phyloP scores from a whole-genome alignment of 768 basidiomycete genomes.

The Kwoniella botswanensis region DNA sequence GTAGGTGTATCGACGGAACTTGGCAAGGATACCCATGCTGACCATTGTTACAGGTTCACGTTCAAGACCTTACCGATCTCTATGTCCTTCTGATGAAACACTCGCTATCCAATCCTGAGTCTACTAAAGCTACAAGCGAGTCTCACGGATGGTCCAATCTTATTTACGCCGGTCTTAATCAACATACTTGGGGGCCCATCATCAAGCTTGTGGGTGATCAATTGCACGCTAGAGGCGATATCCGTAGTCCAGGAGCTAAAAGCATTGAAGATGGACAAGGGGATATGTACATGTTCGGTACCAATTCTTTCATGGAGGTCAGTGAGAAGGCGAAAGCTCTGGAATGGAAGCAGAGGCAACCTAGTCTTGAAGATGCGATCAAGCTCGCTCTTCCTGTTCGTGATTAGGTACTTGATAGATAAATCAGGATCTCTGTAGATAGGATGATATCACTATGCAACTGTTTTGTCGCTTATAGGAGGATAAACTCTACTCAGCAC shows the following conservation, averaged over 20 bases:
- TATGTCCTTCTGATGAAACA: slow-evolving; percentile 17
- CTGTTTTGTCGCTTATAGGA: too few species aligned
- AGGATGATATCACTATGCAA: too few species aligned
- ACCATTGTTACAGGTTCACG: slow-evolving; percentile 20
- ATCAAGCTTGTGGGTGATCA: slow-evolving; percentile 23
- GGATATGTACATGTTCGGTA: slow-evolving; percentile 32
- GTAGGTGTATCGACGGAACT: slow-evolving; percentile 5
- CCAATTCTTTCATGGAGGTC: slow-evolving; percentile 34
- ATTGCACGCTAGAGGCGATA: slow-evolving; percentile 23
- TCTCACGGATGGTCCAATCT: slow-evolving; percentile 34
- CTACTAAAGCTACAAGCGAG: slow-evolving; percentile 9
- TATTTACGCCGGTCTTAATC: slow-evolving; percentile 28
- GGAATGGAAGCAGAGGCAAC: slow-evolving; percentile 23
- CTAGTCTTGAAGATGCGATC: slow-evolving; percentile 22
- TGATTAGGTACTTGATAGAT: not conserved
- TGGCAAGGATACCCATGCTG: not conserved
- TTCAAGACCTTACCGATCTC: slow-evolving; percentile 21
- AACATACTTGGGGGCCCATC: slow-evolving; percentile 28
- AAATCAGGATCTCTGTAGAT: too few species aligned
- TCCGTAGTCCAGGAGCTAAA: slow-evolving; percentile 11
- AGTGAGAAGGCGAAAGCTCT: slow-evolving; percentile 31
- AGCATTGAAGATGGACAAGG: slow-evolving; percentile 27
- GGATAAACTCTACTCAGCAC: too few species aligned
- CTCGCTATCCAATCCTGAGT: not conserved
- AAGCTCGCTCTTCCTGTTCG: slow-evolving; percentile 20